These are phyloP conservation scores for Linderniella brevidens DNA, from an alignment of 257 asterid species.

Conservation along the genomic window DNA sequence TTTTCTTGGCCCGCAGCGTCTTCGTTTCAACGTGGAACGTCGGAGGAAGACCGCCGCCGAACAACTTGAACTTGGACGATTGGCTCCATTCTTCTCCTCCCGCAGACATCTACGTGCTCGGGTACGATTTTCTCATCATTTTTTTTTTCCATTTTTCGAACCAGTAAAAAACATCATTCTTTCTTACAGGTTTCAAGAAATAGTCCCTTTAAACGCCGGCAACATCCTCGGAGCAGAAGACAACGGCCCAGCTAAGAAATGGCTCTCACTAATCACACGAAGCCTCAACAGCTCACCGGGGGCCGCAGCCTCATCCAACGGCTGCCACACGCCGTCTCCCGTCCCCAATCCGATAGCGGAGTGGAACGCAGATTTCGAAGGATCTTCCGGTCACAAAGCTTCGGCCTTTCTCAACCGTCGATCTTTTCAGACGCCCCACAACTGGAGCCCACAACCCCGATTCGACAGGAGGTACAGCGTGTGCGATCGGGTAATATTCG, in stretches of 20 bases:
- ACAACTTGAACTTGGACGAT: slow-evolving; percentile 51
- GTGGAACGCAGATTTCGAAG: slow-evolving; percentile 54
- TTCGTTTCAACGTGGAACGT: slow-evolving; percentile 95
- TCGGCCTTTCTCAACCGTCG: slow-evolving; percentile 40
- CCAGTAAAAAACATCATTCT: not conserved
- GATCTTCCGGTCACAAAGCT: slow-evolving; percentile 21
- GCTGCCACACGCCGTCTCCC: slow-evolving; percentile 25
- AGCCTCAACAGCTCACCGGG: slow-evolving; percentile 55
- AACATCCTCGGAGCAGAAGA: slow-evolving; percentile 90
- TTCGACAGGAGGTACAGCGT: slow-evolving; percentile 58
- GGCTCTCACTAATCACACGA: slow-evolving; percentile 58
- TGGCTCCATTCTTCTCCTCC: slow-evolving; percentile 87
- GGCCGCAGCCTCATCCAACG: slow-evolving; percentile 24
- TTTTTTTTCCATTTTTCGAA: slow-evolving; percentile 6
- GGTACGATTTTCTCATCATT: slow-evolving; percentile 16
- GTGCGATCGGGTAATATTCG: slow-evolving; percentile 51
- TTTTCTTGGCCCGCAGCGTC: slow-evolving; percentile 27
- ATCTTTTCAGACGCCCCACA: slow-evolving; percentile 56
- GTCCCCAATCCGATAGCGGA: slow-evolving; percentile 40
- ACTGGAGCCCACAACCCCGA: slow-evolving; percentile 48
- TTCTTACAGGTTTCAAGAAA: slow-evolving; percentile 67
- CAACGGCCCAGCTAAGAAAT: slow-evolving; percentile 86
- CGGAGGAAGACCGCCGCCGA: slow-evolving; percentile 68
- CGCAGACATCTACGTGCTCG: slow-evolving; percentile 89
- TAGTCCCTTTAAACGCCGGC: slow-evolving; percentile 90